Percentiles rank a stretch among this genome's conserved stretches.
These are phyloP conservation scores for Heimioporus sp. DNA, from an alignment of 768 basidiomycete genomes.

Conservation along the genomic window DNA sequence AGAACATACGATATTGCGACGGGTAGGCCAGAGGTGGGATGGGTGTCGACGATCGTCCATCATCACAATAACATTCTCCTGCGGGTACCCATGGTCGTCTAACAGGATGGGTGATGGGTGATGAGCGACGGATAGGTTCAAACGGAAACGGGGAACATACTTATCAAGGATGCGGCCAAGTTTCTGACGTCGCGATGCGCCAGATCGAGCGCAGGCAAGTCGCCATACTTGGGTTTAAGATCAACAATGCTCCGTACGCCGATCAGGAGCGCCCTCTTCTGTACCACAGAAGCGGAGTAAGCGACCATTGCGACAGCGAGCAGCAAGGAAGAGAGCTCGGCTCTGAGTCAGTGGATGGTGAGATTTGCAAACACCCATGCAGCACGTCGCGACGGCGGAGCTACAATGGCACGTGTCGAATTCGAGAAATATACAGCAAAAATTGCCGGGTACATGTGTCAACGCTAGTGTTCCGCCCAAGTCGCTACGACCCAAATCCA, in stretches of 20 bases:
- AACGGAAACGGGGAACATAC: not conserved
- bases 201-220: constrained; percentile 7
- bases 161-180: constrained; percentile 16
- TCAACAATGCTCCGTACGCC: constrained; percentile 10
- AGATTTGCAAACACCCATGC: no score
- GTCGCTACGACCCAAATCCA: no score
- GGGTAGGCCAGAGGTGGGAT: constrained; percentile 39
- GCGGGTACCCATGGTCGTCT: constrained; percentile 39
- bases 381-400: no score
- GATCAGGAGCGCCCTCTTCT: constrained; percentile 22
- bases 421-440: no score
- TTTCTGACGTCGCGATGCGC: constrained; percentile 19
- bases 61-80: constrained; percentile 41
- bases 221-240: not conserved
- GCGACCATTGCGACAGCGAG: no score
- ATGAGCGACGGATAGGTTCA: not conserved
- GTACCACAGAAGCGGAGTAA: no score
- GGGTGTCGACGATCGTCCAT: constrained; percentile 31
- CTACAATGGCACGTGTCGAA: no score
- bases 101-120: not conserved
- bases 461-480: no score
- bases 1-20: no score
- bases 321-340: no score
- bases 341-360: no score
- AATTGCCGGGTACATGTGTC: no score